Percentiles rank a stretch among this genome's conserved stretches.
phyloP scores from a whole-genome alignment of 768 basidiomycete species.

The Tulasnella calospora region DNA sequence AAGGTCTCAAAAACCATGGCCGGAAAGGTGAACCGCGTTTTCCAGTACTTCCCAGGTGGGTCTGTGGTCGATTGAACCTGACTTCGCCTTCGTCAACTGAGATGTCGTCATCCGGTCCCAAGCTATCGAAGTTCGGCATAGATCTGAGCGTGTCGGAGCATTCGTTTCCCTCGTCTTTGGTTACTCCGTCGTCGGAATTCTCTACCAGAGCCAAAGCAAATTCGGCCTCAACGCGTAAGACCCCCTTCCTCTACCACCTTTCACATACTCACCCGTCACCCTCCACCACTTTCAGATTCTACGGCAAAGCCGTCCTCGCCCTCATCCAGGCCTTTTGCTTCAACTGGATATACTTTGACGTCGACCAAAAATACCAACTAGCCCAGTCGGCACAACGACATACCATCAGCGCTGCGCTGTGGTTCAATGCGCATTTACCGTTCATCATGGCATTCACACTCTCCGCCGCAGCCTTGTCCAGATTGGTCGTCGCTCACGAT shows the following conservation, averaged over 20 bases:
- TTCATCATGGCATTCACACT: constrained; percentile 22
- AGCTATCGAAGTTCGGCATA: constrained; percentile 18
- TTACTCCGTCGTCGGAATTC: constrained; percentile 15
- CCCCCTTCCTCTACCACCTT: neutral
- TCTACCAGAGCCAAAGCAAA: constrained; percentile 13
- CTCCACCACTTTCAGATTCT: neutral
- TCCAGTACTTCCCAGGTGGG: constrained; percentile 10
- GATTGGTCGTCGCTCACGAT: constrained; percentile 19
- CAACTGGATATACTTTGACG: constrained; percentile 24
- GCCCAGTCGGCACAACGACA: neutral
- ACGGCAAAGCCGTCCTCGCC: constrained; percentile 19
- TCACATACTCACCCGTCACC: no score
- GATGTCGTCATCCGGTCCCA: neutral
- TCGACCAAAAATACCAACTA: constrained; percentile 11
- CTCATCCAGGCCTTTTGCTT: constrained; percentile 23
- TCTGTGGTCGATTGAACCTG: neutral
- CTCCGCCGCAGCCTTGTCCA: constrained; percentile 5
- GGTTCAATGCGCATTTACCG: constrained; percentile 15
- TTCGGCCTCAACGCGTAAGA: constrained; percentile 21
- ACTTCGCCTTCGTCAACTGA: neutral
- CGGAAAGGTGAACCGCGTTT: neutral
- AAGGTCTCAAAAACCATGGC: neutral
- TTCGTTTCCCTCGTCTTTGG: constrained; percentile 21
- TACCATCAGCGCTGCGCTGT: neutral
- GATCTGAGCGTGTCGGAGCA: constrained; percentile 12